These are phyloP conservation scores for Microbotryum silenes-acaulis DNA, from an alignment of 1,284 basidiomycete species.

Conservation along the genomic window DNA sequence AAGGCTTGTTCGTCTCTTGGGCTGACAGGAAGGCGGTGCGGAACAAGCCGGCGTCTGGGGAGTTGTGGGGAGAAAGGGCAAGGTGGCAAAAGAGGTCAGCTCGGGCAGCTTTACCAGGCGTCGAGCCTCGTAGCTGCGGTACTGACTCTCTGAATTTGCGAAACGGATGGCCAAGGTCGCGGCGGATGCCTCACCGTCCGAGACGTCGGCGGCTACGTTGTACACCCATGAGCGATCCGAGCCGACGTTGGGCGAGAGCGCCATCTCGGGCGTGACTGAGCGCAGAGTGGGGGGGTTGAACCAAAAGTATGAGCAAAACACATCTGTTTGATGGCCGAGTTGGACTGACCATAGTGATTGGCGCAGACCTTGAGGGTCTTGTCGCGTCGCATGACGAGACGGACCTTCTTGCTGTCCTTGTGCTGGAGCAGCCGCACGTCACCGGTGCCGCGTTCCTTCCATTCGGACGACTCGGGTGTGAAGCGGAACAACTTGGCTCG, in stretches of 20 bases:
- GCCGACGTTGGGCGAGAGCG: conserved; percentile 93
- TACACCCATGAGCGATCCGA: conserved; percentile 99
- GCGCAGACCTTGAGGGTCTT: conserved; percentile 99
- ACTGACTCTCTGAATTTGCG: conserved; percentile 90
- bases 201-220: conserved; percentile 85
- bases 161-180: conserved; percentile 98
- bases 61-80: conserved; percentile 2
- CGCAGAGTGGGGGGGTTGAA: no score
- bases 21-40: conserved; percentile 79
- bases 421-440: conserved; percentile 82
- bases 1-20: conserved; percentile 58
- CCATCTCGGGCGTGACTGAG: conserved; percentile 81
- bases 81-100: not conserved
- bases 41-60: conserved; percentile 73
- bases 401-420: conserved; percentile 81
- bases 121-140: fast-evolving
- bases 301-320: not conserved
- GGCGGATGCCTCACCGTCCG: conserved; percentile 75
- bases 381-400: conserved; percentile 98
- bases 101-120: no score
- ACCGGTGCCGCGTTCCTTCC: conserved; percentile 95
- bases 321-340: no score
- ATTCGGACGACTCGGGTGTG: conserved; percentile 69
- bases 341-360: conserved; percentile 81
- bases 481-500: conserved; percentile 99